A percentile compares a stretch with the other conserved stretches of the same genome.
Conservation (phyloP, 1,139 yeast genomes). For the Suhomyces anneliseae region DNA sequence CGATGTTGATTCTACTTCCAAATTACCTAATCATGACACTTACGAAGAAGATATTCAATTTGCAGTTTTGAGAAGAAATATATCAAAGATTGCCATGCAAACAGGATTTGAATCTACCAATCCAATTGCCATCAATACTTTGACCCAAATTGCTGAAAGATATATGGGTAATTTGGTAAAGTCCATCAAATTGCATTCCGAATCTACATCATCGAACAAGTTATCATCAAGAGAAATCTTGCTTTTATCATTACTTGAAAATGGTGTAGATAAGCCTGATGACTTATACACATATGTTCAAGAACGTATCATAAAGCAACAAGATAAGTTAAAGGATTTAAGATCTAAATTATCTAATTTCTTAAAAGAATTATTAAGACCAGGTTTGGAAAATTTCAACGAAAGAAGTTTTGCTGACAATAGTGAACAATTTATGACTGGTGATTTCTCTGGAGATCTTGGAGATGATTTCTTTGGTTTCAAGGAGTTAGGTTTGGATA, state of each 20-base stretch:
- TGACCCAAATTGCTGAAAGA: constrained; percentile 82
- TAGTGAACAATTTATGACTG: constrained; percentile 90
- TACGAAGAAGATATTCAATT: constrained; percentile 59
- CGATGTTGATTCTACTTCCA: constrained; percentile 79
- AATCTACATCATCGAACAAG: constrained; percentile 55
- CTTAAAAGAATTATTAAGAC: constrained; percentile 78
- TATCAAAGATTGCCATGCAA: constrained; percentile 84
- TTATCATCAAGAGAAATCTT: constrained; percentile 50
- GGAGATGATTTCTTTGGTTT: constrained; percentile 98
- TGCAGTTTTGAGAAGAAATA: constrained; percentile 64
- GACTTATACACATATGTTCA: constrained; percentile 72
- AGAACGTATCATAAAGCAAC: constrained; percentile 71
- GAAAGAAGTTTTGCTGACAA: constrained; percentile 85
- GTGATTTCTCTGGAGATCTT: constrained; percentile 87
- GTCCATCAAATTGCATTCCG: constrained; percentile 69
- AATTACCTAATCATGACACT: constrained; percentile 65
- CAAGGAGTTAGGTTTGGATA: constrained; percentile 88
- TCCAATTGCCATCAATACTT: constrained; percentile 71
- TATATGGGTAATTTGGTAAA: constrained; percentile 74
- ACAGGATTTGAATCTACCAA: constrained; percentile 90
- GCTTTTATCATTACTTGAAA: constrained; percentile 67
- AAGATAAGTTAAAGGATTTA: constrained; percentile 66
- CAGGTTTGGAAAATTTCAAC: constrained; percentile 71
- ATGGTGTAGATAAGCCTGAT: constrained; percentile 82
- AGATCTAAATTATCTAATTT: constrained; percentile 68